Conservation (phyloP, 441 rosid genomes). For the Iberis amara region DNA sequence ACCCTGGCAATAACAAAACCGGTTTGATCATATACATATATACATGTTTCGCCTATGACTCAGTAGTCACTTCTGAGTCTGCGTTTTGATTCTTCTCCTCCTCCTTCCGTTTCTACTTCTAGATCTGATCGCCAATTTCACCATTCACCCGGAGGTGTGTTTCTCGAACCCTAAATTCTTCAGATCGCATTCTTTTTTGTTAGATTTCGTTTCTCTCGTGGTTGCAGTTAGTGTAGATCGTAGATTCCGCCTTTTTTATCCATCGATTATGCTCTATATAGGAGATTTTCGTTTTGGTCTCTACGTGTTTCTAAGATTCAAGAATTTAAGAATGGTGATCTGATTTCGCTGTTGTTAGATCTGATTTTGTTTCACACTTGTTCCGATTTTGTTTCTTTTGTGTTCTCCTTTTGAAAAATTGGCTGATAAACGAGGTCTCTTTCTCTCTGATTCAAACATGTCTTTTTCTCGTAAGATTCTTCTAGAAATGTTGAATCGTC, state of each 20-base stretch:
- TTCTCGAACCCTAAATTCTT: constrained; percentile 5
- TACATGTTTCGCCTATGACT: constrained; percentile 16
- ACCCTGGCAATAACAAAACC: constrained; percentile 2
- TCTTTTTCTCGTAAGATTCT: neutral
- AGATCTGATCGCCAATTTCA: constrained; percentile 29
- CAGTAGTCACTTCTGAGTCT: constrained; percentile 19
- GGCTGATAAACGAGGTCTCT: neutral
- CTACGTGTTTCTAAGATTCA: neutral
- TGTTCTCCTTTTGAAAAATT: neutral
- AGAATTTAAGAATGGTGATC: neutral
- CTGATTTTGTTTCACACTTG: constrained; percentile 11
- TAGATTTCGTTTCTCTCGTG: constrained; percentile 10
- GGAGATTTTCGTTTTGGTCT: neutral
- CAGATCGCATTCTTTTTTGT: constrained; percentile 3
- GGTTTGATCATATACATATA: constrained; percentile 19
- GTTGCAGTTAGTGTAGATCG: neutral
- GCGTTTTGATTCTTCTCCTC: constrained; percentile 10
- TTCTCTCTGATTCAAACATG: neutral
- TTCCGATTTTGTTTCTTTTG: neutral
- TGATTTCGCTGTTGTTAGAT: constrained; percentile 13
- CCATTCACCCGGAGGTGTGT: constrained; percentile 20
- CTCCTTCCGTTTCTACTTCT: constrained; percentile 12
- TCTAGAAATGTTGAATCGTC: neutral
- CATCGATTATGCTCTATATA: neutral
- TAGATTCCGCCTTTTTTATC: neutral